A percentile compares a stretch with the other conserved stretches of the same genome.
Conservation (phyloP, 768 basidiomycete genomes). For the Russula brevipes region DNA sequence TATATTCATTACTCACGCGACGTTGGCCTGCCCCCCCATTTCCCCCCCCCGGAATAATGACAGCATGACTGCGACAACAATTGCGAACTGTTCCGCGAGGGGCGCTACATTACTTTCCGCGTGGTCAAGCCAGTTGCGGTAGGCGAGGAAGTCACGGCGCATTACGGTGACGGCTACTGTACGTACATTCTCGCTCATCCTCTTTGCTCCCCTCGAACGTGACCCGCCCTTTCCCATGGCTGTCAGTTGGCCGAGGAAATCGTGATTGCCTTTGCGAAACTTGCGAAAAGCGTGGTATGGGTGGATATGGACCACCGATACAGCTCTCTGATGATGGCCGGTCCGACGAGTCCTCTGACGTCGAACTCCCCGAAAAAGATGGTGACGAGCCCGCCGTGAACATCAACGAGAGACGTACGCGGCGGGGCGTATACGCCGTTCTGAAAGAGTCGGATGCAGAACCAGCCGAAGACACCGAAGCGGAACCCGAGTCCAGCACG, state of each 20-base stretch:
- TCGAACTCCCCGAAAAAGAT: constrained; percentile 24
- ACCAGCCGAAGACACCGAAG: constrained; percentile 47
- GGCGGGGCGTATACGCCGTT: constrained; percentile 76
- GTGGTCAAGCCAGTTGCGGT: constrained; percentile 70
- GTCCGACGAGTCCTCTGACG: constrained; percentile 34
- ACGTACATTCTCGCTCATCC: constrained; percentile 35
- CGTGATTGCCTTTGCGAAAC: constrained; percentile 81
- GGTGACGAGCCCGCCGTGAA: constrained; percentile 44
- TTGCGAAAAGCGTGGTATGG: constrained; percentile 69
- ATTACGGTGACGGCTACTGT: constrained; percentile 91
- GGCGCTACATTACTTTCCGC: constrained; percentile 84
- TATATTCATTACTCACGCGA: constrained; percentile 20
- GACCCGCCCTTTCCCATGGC: constrained; percentile 30
- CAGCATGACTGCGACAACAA: constrained; percentile 91
- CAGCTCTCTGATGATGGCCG: constrained; percentile 52
- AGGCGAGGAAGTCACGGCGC: constrained; percentile 85
- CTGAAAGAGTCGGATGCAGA: constrained; percentile 59
- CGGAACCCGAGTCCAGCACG: constrained; percentile 28
- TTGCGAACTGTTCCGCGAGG: constrained; percentile 83
- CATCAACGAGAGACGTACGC: constrained; percentile 73
- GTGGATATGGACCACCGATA: constrained; percentile 61
- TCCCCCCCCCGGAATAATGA: constrained; percentile 22
- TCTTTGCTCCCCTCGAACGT: constrained; percentile 24
- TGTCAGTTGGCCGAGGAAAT: constrained; percentile 59
- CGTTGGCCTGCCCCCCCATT: constrained; percentile 9